Percentiles rank a stretch among this genome's conserved stretches.
Conservation (phyloP, 2,329 filamentous ascomycete species). For the Rhynchosporium secalis region DNA sequence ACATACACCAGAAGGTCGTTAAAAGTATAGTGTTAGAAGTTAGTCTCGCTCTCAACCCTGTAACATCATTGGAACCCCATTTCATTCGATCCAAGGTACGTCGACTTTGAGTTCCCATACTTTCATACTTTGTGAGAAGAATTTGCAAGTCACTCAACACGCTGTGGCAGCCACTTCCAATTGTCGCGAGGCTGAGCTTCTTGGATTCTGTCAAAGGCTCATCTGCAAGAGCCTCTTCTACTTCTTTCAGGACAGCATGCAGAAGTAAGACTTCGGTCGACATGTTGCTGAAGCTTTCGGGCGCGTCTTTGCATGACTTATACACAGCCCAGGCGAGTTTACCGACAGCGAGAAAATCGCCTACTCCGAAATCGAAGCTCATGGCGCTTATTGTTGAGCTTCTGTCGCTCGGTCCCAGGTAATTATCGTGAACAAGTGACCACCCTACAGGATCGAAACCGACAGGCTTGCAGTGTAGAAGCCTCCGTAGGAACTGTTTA, state of each 20-base stretch:
- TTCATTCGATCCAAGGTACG: slow-evolving; percentile 36
- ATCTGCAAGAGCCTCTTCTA: slow-evolving; percentile 17
- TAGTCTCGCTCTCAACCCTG: slow-evolving; percentile 29
- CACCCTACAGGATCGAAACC: background rate
- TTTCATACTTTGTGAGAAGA: slow-evolving; percentile 23
- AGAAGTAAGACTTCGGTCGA: slow-evolving; percentile 27
- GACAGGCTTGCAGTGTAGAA: no score
- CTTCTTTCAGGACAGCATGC: slow-evolving; percentile 21
- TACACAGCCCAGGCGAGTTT: slow-evolving; percentile 23
- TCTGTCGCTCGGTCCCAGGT: background rate
- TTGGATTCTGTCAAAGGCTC: slow-evolving; percentile 8
- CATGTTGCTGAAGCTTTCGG: slow-evolving; percentile 35
- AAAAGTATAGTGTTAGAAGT: slow-evolving; percentile 35
- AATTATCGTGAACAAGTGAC: background rate
- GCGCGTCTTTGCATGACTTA: slow-evolving; percentile 35
- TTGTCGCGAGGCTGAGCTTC: slow-evolving; percentile 14
- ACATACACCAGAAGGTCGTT: slow-evolving; percentile 18
- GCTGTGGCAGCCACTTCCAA: slow-evolving; percentile 23
- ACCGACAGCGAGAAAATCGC: slow-evolving; percentile 15
- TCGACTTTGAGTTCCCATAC: slow-evolving; percentile 19
- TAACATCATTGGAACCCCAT: slow-evolving; percentile 30
- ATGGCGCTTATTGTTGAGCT: slow-evolving; percentile 6
- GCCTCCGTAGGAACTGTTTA: no score
- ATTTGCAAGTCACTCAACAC: slow-evolving; percentile 27
- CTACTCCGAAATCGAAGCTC: slow-evolving; percentile 18